These are phyloP conservation scores for Phytophthora kernoviae DNA, from an alignment of 352 stramenopile species.

Conservation along the genomic window DNA sequence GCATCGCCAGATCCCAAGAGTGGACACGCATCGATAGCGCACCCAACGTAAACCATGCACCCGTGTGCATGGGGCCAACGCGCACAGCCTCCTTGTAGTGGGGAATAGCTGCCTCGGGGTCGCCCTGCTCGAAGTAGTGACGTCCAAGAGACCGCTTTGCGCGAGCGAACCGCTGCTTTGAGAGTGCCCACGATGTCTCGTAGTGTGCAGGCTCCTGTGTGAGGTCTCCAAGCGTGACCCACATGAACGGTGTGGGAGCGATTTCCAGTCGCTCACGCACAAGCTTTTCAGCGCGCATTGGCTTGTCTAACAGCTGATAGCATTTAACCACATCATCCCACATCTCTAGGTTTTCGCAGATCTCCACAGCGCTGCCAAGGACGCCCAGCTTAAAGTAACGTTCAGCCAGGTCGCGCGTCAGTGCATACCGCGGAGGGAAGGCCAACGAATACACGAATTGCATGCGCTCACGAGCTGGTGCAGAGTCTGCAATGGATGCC, in stretches of 20 bases:
- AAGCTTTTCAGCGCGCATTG: slow-evolving; percentile 89
- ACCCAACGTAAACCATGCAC: slow-evolving; percentile 94
- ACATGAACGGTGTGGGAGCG: slow-evolving; percentile 92
- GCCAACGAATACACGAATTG: slow-evolving; percentile 92
- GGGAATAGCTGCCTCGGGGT: slow-evolving; percentile 72
- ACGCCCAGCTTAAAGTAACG: slow-evolving; percentile 93
- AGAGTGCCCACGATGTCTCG: slow-evolving; percentile 92
- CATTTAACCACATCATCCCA: slow-evolving; percentile 98
- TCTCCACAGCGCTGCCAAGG: slow-evolving; percentile 88
- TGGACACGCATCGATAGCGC: slow-evolving; percentile 91
- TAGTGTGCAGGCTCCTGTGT: slow-evolving; percentile 91
- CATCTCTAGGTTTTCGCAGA: slow-evolving; percentile 95
- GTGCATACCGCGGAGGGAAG: slow-evolving; percentile 93
- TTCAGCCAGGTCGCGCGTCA: slow-evolving; percentile 93
- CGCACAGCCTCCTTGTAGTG: slow-evolving; percentile 87
- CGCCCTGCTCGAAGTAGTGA: slow-evolving; percentile 88
- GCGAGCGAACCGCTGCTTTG: slow-evolving; percentile 89
- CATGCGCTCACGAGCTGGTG: slow-evolving; percentile 90
- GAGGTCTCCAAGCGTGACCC: slow-evolving; percentile 92
- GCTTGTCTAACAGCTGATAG: slow-evolving; percentile 93
- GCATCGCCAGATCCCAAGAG: slow-evolving; percentile 85
- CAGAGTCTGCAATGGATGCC: slow-evolving; percentile 89
- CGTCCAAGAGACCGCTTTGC: slow-evolving; percentile 92
- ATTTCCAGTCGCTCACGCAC: slow-evolving; percentile 88
- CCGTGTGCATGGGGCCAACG: slow-evolving; percentile 90